phyloP scores from a whole-genome alignment of 2,329 filamentous ascomycete species.

The Penicillium sclerotiorum region DNA sequence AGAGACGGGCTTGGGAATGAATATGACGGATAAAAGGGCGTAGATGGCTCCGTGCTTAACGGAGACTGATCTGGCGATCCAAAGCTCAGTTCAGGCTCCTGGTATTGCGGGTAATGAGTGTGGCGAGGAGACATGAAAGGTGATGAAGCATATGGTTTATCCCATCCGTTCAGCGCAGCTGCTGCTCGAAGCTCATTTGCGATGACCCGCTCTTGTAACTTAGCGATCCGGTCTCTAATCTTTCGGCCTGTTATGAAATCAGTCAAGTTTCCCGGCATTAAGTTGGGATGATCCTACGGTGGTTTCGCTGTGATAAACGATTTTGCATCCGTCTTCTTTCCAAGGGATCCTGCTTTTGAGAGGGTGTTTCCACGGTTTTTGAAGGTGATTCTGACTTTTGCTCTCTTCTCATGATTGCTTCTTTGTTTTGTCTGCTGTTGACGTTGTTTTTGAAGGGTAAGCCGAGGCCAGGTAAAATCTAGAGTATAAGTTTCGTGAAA shows the following conservation, averaged over 20 bases:
- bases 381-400: conserved; percentile 7
- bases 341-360: conserved; percentile 31
- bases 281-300: conserved; percentile 24
- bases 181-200: conserved; percentile 36
- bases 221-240: conserved; percentile 38
- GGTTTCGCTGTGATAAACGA: conserved; percentile 37
- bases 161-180: conserved; percentile 33
- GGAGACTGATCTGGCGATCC: conserved; percentile 1
- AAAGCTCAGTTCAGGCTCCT: conserved; percentile 7
- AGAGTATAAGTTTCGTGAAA: too few species aligned
- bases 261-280: neutral
- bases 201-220: conserved; percentile 38
- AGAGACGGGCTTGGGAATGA: neutral
- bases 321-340: conserved; percentile 36
- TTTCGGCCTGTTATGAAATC: conserved; percentile 28
- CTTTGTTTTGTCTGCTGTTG: neutral
- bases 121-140: conserved; percentile 9
- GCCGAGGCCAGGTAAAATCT: neutral
- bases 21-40: conserved; percentile 8
- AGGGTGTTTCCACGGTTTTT: conserved; percentile 9
- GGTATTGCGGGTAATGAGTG: neutral
- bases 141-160: conserved; percentile 21
- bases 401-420: conserved; percentile 11
- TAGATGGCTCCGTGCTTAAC: conserved; percentile 7
- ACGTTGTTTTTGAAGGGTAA: too few species aligned